Evolutionary conservation across 2,329 filamentous ascomycete species (phyloP).

Genomic region (Daldinia eschscholtzii): DNA sequence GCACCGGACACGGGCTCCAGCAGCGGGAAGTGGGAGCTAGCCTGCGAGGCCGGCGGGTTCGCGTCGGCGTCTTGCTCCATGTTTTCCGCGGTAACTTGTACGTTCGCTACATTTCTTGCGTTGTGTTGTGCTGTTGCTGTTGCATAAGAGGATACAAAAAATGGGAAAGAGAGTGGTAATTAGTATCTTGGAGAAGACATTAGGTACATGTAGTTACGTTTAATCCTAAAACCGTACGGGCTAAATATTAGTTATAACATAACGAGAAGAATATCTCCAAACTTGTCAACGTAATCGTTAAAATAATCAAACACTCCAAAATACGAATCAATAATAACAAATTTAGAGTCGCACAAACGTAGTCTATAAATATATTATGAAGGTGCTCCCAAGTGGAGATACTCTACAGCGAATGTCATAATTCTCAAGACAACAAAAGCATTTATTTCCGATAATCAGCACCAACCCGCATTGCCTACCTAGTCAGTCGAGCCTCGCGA

Average conservation of each 20-base stretch:
- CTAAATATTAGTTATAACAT: too few species aligned
- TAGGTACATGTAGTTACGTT: neutral
- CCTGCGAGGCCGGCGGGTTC: slow-evolving; percentile 53
- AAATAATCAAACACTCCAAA: too few species aligned
- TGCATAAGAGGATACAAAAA: neutral
- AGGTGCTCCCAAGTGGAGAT: slow-evolving; percentile 30
- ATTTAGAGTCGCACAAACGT: neutral
- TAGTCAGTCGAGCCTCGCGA: neutral
- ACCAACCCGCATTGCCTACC: neutral
- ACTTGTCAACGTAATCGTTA: too few species aligned
- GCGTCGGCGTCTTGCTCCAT: slow-evolving; percentile 25
- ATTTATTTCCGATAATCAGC: slow-evolving; percentile 17
- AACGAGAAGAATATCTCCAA: too few species aligned
- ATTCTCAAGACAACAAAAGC: neutral
- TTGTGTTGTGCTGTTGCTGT: neutral
- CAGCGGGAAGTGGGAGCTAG: slow-evolving; percentile 60
- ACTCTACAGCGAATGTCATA: slow-evolving; percentile 6
- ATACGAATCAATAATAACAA: neutral
- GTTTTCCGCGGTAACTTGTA: slow-evolving; percentile 2
- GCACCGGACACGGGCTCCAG: slow-evolving; percentile 61
- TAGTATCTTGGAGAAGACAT: neutral
- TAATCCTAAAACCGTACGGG: too few species aligned
- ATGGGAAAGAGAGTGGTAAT: too few species aligned
- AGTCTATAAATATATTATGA: slow-evolving; percentile 18
- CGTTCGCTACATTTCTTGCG: neutral